A percentile compares a stretch with the other conserved stretches of the same genome.
Conservation (phyloP, 2,329 filamentous ascomycete species). For the Arthrinium phaeospermum region DNA sequence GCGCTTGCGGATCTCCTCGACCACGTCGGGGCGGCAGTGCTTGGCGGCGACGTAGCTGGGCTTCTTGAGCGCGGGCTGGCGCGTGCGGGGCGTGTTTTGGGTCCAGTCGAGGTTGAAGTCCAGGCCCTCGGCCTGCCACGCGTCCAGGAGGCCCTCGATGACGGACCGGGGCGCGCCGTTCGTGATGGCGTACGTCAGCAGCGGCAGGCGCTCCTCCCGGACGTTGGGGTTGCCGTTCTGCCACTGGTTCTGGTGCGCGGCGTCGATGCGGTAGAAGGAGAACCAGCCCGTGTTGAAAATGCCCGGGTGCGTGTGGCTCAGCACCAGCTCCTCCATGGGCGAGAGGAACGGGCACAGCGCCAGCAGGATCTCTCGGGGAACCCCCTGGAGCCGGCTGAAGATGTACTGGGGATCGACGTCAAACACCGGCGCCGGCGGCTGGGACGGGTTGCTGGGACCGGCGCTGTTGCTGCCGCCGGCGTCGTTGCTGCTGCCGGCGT, state of each 20-base stretch:
- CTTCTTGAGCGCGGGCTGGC: neutral
- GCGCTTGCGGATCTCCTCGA: neutral
- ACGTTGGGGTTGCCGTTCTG: neutral
- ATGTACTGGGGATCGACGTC: no score
- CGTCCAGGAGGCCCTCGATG: neutral
- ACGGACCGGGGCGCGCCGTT: neutral
- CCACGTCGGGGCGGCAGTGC: neutral
- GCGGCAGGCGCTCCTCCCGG: neutral
- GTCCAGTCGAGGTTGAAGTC: neutral
- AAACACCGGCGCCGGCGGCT: neutral
- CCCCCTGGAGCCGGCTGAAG: no score
- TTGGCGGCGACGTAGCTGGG: neutral
- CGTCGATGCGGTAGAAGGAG: neutral
- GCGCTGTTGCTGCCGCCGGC: no score
- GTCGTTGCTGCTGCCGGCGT: no score
- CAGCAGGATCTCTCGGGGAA: neutral
- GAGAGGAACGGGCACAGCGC: neutral
- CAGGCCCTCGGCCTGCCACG: neutral
- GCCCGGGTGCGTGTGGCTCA: neutral
- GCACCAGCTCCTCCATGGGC: neutral
- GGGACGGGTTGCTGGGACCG: no score
- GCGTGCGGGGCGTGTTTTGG: neutral
- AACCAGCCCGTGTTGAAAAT: neutral
- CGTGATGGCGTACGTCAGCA: neutral
- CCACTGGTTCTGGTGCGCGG: neutral